A percentile compares a stretch with the other conserved stretches of the same genome.
These are phyloP conservation scores for Rutstroemia sydowiana DNA, from an alignment of 2,329 filamentous ascomycete species.

Conservation along the genomic window DNA sequence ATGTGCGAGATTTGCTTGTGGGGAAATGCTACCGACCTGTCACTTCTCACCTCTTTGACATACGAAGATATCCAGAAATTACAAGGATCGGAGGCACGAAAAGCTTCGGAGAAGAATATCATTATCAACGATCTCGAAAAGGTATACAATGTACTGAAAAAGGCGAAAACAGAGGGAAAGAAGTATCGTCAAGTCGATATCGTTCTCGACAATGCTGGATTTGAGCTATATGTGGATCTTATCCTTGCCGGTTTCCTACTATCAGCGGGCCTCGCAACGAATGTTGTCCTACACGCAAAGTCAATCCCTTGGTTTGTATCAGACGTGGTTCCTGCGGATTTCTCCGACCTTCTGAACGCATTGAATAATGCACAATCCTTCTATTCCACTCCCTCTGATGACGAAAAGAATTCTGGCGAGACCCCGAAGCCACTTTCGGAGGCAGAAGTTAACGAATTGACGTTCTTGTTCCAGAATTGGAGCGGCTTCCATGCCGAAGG, in stretches of 20 bases:
- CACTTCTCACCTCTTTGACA: constrained; percentile 78
- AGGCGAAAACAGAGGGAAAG: constrained; percentile 55
- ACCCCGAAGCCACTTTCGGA: constrained; percentile 56
- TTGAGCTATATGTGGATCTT: constrained; percentile 93
- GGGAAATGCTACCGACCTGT: constrained; percentile 94
- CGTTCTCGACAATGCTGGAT: constrained; percentile 93
- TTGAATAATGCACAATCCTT: constrained; percentile 72
- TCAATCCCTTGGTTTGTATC: constrained; percentile 97
- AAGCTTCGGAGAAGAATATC: constrained; percentile 85
- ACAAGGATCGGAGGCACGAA: constrained; percentile 80
- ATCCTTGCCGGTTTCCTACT: constrained; percentile 87
- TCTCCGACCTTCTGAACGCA: constrained; percentile 70
- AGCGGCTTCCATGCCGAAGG: constrained; percentile 73
- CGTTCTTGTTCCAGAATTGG: constrained; percentile 79
- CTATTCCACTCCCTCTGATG: constrained; percentile 68
- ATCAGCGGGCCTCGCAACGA: constrained; percentile 75
- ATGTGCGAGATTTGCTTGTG: constrained; percentile 96
- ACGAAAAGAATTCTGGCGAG: constrained; percentile 50
- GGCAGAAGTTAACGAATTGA: constrained; percentile 58
- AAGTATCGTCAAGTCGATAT: constrained; percentile 79
- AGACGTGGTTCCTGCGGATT: constrained; percentile 83
- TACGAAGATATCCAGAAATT: constrained; percentile 97
- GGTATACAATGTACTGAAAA: constrained; percentile 62
- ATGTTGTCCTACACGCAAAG: constrained; percentile 85
- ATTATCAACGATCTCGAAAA: constrained; percentile 74